phyloP scores from a whole-genome alignment of 2,329 filamentous ascomycete genomes.

The Pseudopithomyces maydicus region DNA sequence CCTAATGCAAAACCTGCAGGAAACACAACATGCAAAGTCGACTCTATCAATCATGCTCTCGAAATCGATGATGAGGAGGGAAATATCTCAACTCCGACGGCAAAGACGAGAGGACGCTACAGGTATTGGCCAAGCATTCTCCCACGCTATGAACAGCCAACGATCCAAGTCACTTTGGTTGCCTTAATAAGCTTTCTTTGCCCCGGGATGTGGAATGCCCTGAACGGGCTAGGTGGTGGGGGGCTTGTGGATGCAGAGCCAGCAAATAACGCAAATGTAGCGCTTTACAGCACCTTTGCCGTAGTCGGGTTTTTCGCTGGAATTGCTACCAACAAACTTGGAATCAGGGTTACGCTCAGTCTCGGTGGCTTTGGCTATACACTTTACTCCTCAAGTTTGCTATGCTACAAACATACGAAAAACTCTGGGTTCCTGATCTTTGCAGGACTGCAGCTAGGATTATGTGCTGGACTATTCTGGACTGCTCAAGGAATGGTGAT shows the following conservation, averaged over 20 bases:
- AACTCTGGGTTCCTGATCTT: constrained; percentile 74
- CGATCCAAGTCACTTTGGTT: constrained; percentile 49
- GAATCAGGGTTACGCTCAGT: constrained; percentile 67
- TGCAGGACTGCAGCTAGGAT: constrained; percentile 72
- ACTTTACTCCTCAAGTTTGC: constrained; percentile 62
- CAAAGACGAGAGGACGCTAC: too few relatives aligned
- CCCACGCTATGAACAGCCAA: too few relatives aligned
- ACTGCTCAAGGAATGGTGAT: constrained; percentile 80
- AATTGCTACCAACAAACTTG: constrained; percentile 74
- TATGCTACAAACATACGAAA: constrained; percentile 58
- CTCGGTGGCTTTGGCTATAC: constrained; percentile 77
- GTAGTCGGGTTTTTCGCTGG: constrained; percentile 66
- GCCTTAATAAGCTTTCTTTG: constrained; percentile 56
- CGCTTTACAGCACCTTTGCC: constrained; percentile 72
- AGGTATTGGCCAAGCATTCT: too few relatives aligned
- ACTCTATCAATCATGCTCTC: too few relatives aligned
- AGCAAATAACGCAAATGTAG: constrained; percentile 66
- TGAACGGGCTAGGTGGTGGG: constrained; percentile 52
- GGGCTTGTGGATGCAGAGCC: constrained; percentile 54
- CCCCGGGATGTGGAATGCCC: constrained; percentile 55
- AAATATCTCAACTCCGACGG: too few relatives aligned
- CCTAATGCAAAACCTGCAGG: too few relatives aligned
- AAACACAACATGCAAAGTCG: too few relatives aligned
- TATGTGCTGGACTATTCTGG: constrained; percentile 79
- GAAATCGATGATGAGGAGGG: too few relatives aligned